These are phyloP conservation scores for Fraxinus xanthoxyloides DNA, from an alignment of 305 asterid genomes.

Conservation along the genomic window DNA sequence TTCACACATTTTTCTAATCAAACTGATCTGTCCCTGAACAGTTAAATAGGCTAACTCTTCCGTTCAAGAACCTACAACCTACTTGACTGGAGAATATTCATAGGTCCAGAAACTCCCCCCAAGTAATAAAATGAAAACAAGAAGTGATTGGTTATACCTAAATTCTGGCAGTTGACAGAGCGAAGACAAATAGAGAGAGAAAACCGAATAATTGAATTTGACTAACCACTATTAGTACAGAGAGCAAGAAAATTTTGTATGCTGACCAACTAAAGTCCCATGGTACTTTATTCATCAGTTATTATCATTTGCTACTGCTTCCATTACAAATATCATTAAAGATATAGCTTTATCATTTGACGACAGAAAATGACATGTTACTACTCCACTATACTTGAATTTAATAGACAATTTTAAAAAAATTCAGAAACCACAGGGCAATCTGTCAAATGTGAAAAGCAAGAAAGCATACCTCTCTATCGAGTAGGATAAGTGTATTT, in stretches of 20 bases:
- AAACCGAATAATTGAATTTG: not conserved
- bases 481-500: conserved; percentile 81
- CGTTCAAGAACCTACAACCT: not conserved
- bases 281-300: conserved; percentile 1
- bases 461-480: conserved; percentile 66
- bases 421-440: not conserved
- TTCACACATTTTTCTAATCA: not conserved
- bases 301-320: conserved; percentile 10
- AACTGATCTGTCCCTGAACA: not conserved
- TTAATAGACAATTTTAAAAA: conserved; percentile 10
- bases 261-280: conserved; percentile 2
- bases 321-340: not conserved
- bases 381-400: not conserved
- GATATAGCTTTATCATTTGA: not conserved
- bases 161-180: not conserved
- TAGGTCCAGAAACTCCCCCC: not conserved
- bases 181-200: conserved; percentile 8
- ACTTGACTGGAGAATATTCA: not conserved
- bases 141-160: not conserved
- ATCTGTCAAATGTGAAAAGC: conserved; percentile 10
- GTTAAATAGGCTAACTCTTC: not conserved
- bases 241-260: not conserved
- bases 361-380: not conserved
- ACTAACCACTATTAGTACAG: not conserved
- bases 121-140: not conserved